phyloP scores from a whole-genome alignment of 1,284 basidiomycete genomes.

The Inonotus obliquus region DNA sequence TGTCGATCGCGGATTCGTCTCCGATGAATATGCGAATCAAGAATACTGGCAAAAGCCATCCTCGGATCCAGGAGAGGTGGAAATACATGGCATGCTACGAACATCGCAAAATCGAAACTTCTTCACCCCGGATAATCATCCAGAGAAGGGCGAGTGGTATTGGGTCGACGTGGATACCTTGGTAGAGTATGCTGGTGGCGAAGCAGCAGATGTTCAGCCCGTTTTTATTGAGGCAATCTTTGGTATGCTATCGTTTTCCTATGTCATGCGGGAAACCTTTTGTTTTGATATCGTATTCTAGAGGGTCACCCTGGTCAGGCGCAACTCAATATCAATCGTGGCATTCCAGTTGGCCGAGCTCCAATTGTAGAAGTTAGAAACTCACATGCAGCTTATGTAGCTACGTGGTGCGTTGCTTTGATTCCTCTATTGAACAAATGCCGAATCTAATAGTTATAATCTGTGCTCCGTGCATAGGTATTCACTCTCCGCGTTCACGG shows the following conservation, averaged over 20 bases:
- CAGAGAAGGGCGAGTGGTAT: conserved; percentile 83
- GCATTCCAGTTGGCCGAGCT: conserved; percentile 82
- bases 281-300: conserved; percentile 30
- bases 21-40: conserved; percentile 47
- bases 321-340: conserved; percentile 57
- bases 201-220: conserved; percentile 66
- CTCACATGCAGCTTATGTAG: conserved; percentile 92
- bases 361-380: conserved; percentile 90
- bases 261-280: conserved; percentile 7
- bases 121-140: conserved; percentile 89
- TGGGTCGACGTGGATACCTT: conserved; percentile 86
- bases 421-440: conserved; percentile 6
- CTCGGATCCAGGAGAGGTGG: conserved; percentile 41
- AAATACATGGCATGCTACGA: conserved; percentile 73
- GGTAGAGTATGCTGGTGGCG: conserved; percentile 75
- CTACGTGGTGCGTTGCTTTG: conserved; percentile 71
- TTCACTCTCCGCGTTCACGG: conserved; percentile 64
- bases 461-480: conserved; percentile 45
- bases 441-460: conserved; percentile 3
- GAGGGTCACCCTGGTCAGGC: conserved; percentile 79
- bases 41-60: conserved; percentile 27
- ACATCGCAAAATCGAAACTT: conserved; percentile 63
- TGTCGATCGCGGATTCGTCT: conserved; percentile 91
- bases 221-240: conserved; percentile 87
- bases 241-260: conserved; percentile 44